Evolutionary conservation across 495 filamentous ascomycete species (phyloP).

Genomic region (Aspergillus taichungensis): DNA sequence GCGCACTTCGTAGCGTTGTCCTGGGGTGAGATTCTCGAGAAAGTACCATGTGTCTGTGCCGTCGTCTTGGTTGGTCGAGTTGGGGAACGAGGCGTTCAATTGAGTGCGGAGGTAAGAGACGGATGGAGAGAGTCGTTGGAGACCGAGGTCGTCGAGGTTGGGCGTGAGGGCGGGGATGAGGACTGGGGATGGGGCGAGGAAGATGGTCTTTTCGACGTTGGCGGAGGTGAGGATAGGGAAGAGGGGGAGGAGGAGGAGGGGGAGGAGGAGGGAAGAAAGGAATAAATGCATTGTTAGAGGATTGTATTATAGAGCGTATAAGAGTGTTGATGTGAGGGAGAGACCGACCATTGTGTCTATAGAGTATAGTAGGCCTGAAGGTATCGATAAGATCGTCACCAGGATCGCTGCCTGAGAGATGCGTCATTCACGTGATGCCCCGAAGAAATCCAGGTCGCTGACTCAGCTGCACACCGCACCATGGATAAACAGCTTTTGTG

Average conservation of each 20-base stretch:
- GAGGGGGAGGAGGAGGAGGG: slow-evolving; percentile 17
- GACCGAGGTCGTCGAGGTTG: slow-evolving; percentile 53
- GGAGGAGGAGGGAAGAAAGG: slow-evolving; percentile 12
- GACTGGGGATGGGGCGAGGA: slow-evolving; percentile 56
- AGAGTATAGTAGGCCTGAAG: too few relatives aligned
- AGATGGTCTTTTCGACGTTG: slow-evolving; percentile 90
- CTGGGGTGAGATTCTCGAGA: slow-evolving; percentile 61
- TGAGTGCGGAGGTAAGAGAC: slow-evolving; percentile 47
- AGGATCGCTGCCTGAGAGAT: too few relatives aligned
- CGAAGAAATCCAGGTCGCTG: slow-evolving; percentile 19
- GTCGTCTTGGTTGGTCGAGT: slow-evolving; percentile 30
- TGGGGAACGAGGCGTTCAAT: slow-evolving; percentile 60
- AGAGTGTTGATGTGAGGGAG: too few relatives aligned
- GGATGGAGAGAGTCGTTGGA: slow-evolving; percentile 53
- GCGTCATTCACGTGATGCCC: background rate
- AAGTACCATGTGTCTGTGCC: slow-evolving; percentile 74
- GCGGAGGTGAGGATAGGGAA: slow-evolving; percentile 34
- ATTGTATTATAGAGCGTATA: too few relatives aligned
- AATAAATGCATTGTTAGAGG: too few relatives aligned
- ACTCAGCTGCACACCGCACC: slow-evolving; percentile 12
- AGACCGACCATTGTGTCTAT: too few relatives aligned
- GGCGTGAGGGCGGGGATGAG: slow-evolving; percentile 47
- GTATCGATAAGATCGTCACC: too few relatives aligned
- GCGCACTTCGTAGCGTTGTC: slow-evolving; percentile 81
- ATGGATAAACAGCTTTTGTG: slow-evolving; percentile 6